Conservation (phyloP, 768 basidiomycete species). For the Termitomyces titanicus region DNA sequence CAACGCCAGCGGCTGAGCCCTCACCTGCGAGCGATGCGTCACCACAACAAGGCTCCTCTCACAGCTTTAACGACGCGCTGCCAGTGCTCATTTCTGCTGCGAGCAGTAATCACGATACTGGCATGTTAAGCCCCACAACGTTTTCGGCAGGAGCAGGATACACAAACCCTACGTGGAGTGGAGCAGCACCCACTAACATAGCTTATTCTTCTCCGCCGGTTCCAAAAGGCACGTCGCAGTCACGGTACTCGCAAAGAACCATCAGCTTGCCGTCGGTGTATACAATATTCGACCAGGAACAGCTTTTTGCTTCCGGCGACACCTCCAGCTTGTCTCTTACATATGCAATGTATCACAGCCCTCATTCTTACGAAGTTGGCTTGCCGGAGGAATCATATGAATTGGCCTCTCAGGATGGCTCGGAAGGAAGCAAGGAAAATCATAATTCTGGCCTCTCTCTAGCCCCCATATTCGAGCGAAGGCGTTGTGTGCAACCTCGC, state of each 20-base stretch:
- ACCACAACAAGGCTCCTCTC: not conserved
- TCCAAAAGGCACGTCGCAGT: not conserved
- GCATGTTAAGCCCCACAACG: not conserved
- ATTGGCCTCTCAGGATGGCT: conserved; percentile 8
- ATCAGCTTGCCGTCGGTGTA: conserved; percentile 9
- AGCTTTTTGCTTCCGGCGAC: not conserved
- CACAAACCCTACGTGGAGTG: not conserved
- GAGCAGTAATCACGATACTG: not conserved
- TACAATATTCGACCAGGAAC: conserved; percentile 10
- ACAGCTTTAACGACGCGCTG: not conserved
- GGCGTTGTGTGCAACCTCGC: conserved; percentile 44
- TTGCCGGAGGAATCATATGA: conserved; percentile 12
- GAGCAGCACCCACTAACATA: not conserved
- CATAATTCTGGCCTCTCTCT: conserved; percentile 39
- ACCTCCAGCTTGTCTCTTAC: not conserved
- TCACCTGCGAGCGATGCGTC: not conserved
- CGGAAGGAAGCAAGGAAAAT: conserved; percentile 22
- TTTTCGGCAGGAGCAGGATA: not conserved
- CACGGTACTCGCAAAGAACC: not conserved
- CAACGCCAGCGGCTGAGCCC: not conserved
- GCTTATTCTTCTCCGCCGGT: not conserved
- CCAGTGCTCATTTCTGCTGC: not conserved
- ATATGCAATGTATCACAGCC: not conserved
- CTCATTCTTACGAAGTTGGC: not conserved
- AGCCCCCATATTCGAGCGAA: conserved; percentile 55